Evolutionary conservation across 2,329 filamentous ascomycete species (phyloP), one percentile per base, ranked within the genome.

Genomic region (Xylariaceae sp.): DNA sequence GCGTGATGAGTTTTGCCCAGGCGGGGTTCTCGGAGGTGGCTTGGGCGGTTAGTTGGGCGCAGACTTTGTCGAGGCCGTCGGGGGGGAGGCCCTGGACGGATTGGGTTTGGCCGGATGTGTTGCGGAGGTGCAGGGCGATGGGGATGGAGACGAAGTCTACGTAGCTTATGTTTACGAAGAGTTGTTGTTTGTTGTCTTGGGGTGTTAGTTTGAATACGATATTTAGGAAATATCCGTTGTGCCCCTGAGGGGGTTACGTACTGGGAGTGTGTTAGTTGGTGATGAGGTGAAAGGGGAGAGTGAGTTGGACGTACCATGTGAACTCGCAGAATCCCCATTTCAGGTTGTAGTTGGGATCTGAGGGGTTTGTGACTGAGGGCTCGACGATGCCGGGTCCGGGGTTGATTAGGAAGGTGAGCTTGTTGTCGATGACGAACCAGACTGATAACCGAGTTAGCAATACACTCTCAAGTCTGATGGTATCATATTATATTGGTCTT

Each of bases 111-210:
- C 80, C 82, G 50, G 73, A 70, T 17, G 75, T 75, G 61, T 78
- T 81, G 57, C 73, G 73, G 51, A 87, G 78, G 61, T 73, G 70
- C 63, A 87, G 77, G 1, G 82, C 80, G 55, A 88, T 80, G n/a
- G 87, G 86, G 65, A 88, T 71, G 66, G 77, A 77, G 62, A 91
- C 82, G 73, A 92, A 92, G 75, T 92, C 89, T 56, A 92, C 89
- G 70, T 88, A 87, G 62, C 80, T 84, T 66, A 92, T 86, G 66
- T 89, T 89, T 66, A 82, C 84, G 68, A 83, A 89, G 4, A 89
- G 73, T 71, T 88, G 78, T 37, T 71, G 68, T 41, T 73, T 66
- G 72, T 88, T 88, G 73, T 81, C 88, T 13, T 86, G 88, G 66
- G 49, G 1, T 11, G 8, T 6, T 51, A 30, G 23, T 30, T 4